A percentile compares a stretch with the other conserved stretches of the same genome.
These are phyloP conservation scores for Lasiodiplodia gonubiensis DNA, from an alignment of 2,329 filamentous ascomycete genomes.

Conservation along the genomic window DNA sequence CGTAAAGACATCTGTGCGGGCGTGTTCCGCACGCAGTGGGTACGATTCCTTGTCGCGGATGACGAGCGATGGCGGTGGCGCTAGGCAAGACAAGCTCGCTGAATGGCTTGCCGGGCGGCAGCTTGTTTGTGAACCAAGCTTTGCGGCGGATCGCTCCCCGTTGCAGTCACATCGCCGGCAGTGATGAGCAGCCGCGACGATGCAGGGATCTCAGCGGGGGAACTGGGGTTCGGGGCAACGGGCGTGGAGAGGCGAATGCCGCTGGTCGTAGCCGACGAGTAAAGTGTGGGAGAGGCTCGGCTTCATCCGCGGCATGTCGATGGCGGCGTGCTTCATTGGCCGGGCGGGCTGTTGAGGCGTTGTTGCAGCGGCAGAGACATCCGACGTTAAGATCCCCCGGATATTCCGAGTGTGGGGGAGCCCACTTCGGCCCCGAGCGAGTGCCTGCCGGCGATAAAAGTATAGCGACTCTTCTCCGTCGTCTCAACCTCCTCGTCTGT, in stretches of 20 bases:
- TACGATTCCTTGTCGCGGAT: background rate
- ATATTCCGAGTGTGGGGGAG: conserved; percentile 2
- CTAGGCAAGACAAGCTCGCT: conserved; percentile 15
- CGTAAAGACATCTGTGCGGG: background rate
- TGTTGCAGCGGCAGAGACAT: background rate
- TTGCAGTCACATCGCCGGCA: conserved; percentile 11
- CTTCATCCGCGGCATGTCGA: background rate
- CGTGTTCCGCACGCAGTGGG: background rate
- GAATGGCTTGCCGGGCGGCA: conserved; percentile 15
- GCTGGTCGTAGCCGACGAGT: conserved; percentile 2
- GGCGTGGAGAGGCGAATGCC: background rate
- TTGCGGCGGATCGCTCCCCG: conserved; percentile 22
- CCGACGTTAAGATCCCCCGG: conserved; percentile 6
- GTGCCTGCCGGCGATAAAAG: conserved; percentile 1
- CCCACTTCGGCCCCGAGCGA: background rate
- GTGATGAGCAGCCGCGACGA: background rate
- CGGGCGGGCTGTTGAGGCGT: background rate
- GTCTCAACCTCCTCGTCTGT: background rate
- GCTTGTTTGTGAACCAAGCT: conserved; percentile 13
- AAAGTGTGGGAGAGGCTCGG: background rate
- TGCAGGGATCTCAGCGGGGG: conserved; percentile 15
- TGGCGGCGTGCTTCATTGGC: background rate
- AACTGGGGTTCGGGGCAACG: conserved; percentile 16
- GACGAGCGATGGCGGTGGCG: conserved; percentile 2
- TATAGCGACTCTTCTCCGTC: background rate